Conservation (phyloP, 139 green algal genomes). For the Chlorella sp. region DNA sequence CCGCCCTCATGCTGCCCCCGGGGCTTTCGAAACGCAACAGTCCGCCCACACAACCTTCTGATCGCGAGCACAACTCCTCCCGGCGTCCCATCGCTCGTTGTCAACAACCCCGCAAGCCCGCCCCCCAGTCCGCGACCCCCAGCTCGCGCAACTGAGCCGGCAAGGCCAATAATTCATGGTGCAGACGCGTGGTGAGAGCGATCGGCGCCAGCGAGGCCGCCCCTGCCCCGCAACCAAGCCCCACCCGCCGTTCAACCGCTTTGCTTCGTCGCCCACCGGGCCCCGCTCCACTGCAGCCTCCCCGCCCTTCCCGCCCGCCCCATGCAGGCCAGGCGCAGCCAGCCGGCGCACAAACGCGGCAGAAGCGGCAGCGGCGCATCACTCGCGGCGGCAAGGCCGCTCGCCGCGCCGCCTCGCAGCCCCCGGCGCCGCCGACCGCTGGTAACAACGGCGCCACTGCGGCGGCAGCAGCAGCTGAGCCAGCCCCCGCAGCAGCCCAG, state of each 20-base stretch:
- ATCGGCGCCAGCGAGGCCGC: neutral
- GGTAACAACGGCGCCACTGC: neutral
- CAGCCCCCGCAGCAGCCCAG: neutral
- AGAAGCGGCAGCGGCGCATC: conserved; percentile 21
- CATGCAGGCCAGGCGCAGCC: neutral
- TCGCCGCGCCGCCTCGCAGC: too few relatives aligned
- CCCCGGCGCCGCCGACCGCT: neutral
- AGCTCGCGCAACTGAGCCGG: too few relatives aligned
- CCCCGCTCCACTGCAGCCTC: neutral
- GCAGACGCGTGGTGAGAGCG: neutral
- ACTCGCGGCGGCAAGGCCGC: conserved; percentile 19
- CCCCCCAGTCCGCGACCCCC: too few relatives aligned
- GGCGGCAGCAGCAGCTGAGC: neutral
- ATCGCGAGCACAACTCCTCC: too few relatives aligned
- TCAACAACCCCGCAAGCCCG: too few relatives aligned
- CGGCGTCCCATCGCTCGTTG: too few relatives aligned
- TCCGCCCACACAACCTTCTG: too few relatives aligned
- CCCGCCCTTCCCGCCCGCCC: neutral
- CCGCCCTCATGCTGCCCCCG: too few relatives aligned
- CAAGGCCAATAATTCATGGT: too few relatives aligned
- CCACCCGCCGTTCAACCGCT: neutral
- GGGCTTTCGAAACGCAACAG: too few relatives aligned
- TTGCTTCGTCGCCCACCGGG: neutral
- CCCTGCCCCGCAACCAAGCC: neutral
- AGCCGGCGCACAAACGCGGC: neutral